Evolutionary conservation across 208 protist genomes (phyloP).

Genomic region (Crithidia fasciculata): DNA sequence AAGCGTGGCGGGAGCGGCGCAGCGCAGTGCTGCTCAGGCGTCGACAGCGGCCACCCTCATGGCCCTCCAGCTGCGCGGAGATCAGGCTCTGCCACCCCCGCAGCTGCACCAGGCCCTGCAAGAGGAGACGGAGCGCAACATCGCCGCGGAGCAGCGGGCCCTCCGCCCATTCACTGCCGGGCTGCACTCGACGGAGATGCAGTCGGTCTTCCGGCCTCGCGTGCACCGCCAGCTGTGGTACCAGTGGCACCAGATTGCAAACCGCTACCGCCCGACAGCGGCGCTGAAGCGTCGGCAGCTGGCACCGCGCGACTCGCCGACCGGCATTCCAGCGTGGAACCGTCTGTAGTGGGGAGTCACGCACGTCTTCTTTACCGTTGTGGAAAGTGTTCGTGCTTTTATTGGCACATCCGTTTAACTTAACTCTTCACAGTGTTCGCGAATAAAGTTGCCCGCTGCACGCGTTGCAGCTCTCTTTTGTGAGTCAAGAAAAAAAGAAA

Average conservation of each 20-base stretch:
- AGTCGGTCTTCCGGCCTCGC: constrained; percentile 85
- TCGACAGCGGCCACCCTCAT: constrained; percentile 49
- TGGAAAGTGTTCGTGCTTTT: too few relatives aligned
- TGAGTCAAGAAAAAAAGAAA: too few relatives aligned
- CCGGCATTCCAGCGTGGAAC: constrained; percentile 88
- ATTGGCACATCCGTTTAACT: too few relatives aligned
- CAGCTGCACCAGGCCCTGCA: constrained; percentile 52
- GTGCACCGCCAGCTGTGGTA: constrained; percentile 92
- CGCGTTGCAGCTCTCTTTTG: too few relatives aligned
- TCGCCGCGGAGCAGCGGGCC: constrained; percentile 44
- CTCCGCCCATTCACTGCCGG: constrained; percentile 80
- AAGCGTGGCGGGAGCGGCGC: background rate
- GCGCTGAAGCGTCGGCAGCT: constrained; percentile 83
- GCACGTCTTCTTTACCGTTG: too few relatives aligned
- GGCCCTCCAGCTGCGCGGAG: constrained; percentile 73
- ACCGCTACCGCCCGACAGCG: constrained; percentile 84
- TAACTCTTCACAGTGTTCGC: too few relatives aligned
- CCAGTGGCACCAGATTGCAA: constrained; percentile 90
- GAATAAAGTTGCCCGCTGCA: too few relatives aligned
- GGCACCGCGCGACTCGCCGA: constrained; percentile 86
- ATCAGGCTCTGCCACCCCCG: constrained; percentile 63
- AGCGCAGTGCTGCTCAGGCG: constrained; percentile 19
- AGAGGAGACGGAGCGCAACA: constrained; percentile 55
- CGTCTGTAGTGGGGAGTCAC: constrained; percentile 52
- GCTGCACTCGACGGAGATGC: constrained; percentile 76